A percentile compares a stretch with the other conserved stretches of the same genome.
Evolutionary conservation across 2,329 filamentous ascomycete species (phyloP).

Genomic region (Magnaporthales sp.): DNA sequence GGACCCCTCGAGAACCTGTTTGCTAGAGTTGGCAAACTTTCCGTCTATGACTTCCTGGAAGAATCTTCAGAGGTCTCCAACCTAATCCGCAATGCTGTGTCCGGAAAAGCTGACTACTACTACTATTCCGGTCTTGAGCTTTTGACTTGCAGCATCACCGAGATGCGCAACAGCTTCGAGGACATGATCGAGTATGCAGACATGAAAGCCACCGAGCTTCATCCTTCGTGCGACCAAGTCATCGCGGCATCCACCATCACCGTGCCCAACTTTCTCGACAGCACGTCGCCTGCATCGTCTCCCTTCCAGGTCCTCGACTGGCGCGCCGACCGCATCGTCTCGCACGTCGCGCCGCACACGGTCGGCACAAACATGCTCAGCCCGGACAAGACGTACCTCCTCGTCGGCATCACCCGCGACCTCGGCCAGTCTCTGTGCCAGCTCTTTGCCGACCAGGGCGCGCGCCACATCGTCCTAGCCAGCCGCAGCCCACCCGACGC

Average conservation of each 20-base stretch:
- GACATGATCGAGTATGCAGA: not conserved
- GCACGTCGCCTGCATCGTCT: not conserved
- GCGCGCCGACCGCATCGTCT: conserved; percentile 22
- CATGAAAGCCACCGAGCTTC: not conserved
- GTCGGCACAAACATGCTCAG: conserved; percentile 16
- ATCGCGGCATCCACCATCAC: conserved; percentile 15
- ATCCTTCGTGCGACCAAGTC: conserved; percentile 7
- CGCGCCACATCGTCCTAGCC: conserved; percentile 27
- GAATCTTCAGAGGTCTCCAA: conserved; percentile 17
- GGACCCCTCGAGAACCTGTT: conserved; percentile 19
- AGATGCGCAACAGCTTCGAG: not conserved
- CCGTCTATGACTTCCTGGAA: conserved; percentile 24
- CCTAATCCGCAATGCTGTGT: conserved; percentile 15
- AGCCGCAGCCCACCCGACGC: conserved; percentile 26
- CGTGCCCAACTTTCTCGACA: conserved; percentile 14
- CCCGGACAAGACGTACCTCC: conserved; percentile 26
- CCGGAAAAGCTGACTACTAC: conserved; percentile 12
- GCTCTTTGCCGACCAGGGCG: conserved; percentile 27
- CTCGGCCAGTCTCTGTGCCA: conserved; percentile 33
- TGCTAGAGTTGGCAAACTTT: conserved; percentile 12
- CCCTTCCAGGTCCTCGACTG: conserved; percentile 29
- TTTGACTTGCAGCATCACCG: not conserved
- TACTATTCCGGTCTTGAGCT: not conserved
- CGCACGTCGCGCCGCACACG: conserved; percentile 14
- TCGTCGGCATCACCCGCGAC: conserved; percentile 33